Evolutionary conservation across 208 protist species (phyloP).

Genomic region (Acanthamoeba castellanii): DNA sequence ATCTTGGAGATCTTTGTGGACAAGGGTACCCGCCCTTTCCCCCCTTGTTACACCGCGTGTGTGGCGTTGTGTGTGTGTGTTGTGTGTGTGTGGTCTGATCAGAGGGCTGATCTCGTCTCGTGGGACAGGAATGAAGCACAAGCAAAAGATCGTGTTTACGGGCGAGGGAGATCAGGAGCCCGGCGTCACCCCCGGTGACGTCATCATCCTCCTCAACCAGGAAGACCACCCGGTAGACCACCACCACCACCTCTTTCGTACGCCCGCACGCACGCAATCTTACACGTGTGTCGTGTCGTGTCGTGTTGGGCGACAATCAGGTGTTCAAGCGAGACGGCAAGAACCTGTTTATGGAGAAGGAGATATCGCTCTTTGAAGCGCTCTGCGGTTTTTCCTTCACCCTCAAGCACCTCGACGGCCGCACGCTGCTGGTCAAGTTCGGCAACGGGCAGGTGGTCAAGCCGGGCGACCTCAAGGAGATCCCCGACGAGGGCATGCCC

Average conservation of each 20-base stretch:
- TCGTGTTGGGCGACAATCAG: not conserved
- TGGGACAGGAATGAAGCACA: constrained; percentile 91
- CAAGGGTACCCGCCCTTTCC: constrained; percentile 88
- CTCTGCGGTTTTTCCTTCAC: constrained; percentile 74
- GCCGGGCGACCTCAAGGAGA: constrained; percentile 73
- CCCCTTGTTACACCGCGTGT: no score
- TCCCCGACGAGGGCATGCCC: constrained; percentile 76
- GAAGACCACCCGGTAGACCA: constrained; percentile 92
- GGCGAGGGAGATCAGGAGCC: constrained; percentile 97
- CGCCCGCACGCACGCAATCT: not conserved
- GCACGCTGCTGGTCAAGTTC: constrained; percentile 51
- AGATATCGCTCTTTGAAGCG: constrained; percentile 72
- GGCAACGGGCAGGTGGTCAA: constrained; percentile 53
- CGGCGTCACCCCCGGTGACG: constrained; percentile 96
- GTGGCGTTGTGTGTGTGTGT: not conserved
- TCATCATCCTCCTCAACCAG: constrained; percentile 97
- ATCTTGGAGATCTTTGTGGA: constrained; percentile 98
- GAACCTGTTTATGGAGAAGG: constrained; percentile 62
- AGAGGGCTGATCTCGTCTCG: no score
- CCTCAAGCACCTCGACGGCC: constrained; percentile 73
- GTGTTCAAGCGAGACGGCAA: constrained; percentile 67
- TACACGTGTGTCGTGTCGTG: not conserved
- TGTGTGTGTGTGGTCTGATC: no score
- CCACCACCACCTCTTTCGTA: not conserved
- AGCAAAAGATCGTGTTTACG: constrained; percentile 96